These are phyloP conservation scores for Fistulina hepatica DNA, from an alignment of 1,284 basidiomycete species.

Conservation along the genomic window DNA sequence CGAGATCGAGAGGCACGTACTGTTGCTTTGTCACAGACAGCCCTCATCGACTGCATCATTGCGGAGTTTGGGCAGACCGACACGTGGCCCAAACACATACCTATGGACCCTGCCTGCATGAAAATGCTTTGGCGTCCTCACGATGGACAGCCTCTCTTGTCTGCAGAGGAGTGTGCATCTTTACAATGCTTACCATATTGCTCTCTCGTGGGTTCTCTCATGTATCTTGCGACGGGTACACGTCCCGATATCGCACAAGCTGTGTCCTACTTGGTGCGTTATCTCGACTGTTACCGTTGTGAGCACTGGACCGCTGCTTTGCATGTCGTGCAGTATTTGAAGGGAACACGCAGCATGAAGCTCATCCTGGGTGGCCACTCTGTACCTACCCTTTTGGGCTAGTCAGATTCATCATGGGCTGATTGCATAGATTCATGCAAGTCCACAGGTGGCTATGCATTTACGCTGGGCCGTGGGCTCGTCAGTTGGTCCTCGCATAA, in stretches of 20 bases:
- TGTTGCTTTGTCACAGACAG: slow-evolving; percentile 12
- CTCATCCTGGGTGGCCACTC: slow-evolving; percentile 5
- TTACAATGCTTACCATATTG: slow-evolving; percentile 16
- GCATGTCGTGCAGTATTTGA: slow-evolving; percentile 9
- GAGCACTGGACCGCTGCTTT: slow-evolving; percentile 18
- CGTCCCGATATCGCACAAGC: slow-evolving; percentile 25
- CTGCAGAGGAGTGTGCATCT: slow-evolving; percentile 7
- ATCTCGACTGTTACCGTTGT: slow-evolving; percentile 19
- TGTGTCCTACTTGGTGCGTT: slow-evolving; percentile 23
- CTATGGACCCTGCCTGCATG: slow-evolving; percentile 25
- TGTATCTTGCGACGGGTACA: slow-evolving; percentile 21
- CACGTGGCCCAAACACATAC: slow-evolving; percentile 20
- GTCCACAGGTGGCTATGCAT: too few species aligned
- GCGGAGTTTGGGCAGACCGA: slow-evolving; percentile 24
- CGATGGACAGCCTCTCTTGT: not conserved
- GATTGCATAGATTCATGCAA: slow-evolving; percentile 11
- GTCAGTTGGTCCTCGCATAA: too few species aligned
- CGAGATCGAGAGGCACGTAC: slow-evolving; percentile 13
- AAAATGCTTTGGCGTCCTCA: slow-evolving; percentile 14
- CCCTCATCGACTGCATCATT: slow-evolving; percentile 21
- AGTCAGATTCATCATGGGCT: slow-evolving; percentile 11
- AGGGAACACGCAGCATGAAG: slow-evolving; percentile 6
- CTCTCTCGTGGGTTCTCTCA: slow-evolving; percentile 21
- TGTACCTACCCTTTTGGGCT: slow-evolving; percentile 1
- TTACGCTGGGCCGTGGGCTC: too few species aligned